Conservation (phyloP, 2,329 filamentous ascomycete species). For the Ophiostoma pallidulum region DNA sequence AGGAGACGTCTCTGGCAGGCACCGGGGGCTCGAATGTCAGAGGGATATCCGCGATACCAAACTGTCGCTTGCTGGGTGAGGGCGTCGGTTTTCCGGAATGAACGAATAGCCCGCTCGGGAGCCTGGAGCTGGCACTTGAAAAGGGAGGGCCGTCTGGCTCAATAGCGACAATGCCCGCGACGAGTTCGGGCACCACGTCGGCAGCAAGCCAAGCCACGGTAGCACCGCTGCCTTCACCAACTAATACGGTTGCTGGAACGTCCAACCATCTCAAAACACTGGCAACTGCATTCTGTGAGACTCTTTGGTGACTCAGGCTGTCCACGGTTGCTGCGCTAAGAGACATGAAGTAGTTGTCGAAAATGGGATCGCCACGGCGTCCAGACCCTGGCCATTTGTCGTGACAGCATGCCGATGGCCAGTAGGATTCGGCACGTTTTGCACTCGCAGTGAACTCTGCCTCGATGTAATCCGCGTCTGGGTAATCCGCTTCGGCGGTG, state of each 20-base stretch:
- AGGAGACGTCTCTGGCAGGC: neutral
- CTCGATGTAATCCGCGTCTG: conserved; percentile 1
- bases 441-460: conserved; percentile 26
- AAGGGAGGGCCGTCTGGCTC: conserved; percentile 47
- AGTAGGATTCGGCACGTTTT: conserved; percentile 14
- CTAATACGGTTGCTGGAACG: conserved; percentile 30
- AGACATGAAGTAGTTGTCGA: conserved; percentile 38
- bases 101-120: too few species aligned
- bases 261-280: conserved; percentile 11
- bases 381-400: conserved; percentile 34
- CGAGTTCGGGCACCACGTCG: conserved; percentile 37
- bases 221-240: conserved; percentile 40
- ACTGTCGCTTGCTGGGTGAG: neutral
- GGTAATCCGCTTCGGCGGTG: neutral
- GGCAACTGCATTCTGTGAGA: conserved; percentile 12
- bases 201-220: conserved; percentile 37
- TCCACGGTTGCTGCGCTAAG: conserved; percentile 28
- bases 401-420: conserved; percentile 23
- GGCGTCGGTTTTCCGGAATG: neutral
- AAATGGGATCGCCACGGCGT: conserved; percentile 33
- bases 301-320: conserved; percentile 23
- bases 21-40: conserved; percentile 32
- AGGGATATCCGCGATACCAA: conserved; percentile 21
- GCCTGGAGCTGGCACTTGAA: neutral
- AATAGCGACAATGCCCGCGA: conserved; percentile 39